Conservation (phyloP, 192 early-diverging fungal genomes). For the Entophlyctis luteolus region DNA sequence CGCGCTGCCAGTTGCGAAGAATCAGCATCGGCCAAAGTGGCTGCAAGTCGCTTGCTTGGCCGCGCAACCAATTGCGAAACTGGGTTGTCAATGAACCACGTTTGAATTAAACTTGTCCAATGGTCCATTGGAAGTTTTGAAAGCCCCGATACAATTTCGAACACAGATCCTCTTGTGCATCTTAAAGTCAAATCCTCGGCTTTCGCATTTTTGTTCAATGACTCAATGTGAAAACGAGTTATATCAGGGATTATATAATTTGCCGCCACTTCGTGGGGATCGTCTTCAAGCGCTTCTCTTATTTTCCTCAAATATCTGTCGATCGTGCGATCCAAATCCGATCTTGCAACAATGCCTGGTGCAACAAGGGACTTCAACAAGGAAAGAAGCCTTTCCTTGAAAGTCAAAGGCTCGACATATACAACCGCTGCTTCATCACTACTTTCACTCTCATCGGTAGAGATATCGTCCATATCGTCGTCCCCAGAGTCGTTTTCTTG, state of each 20-base stretch:
- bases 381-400: constrained; percentile 28
- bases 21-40: constrained; percentile 42
- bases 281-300: constrained; percentile 56
- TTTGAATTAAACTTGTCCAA: constrained; percentile 52
- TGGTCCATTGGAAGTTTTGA: constrained; percentile 44
- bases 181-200: constrained; percentile 16
- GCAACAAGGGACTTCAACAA: constrained; percentile 27
- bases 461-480: constrained; percentile 26
- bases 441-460: constrained; percentile 17
- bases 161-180: constrained; percentile 47
- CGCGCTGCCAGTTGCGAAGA: constrained; percentile 36
- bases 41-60: constrained; percentile 51
- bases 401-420: constrained; percentile 63
- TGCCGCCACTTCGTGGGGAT: constrained; percentile 61
- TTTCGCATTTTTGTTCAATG: background rate
- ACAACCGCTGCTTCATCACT: constrained; percentile 38
- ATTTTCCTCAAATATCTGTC: constrained; percentile 48
- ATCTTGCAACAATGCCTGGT: background rate
- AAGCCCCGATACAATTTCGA: constrained; percentile 55
- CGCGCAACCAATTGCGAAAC: constrained; percentile 56
- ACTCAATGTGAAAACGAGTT: constrained; percentile 24
- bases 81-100: constrained; percentile 55
- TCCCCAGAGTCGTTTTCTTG: constrained; percentile 25
- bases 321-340: constrained; percentile 27
- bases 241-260: constrained; percentile 52